Evolutionary conservation across 1,139 yeast species (phyloP), one percentile per base, ranked within the genome.

Genomic region (Candida sanyaensis): DNA sequence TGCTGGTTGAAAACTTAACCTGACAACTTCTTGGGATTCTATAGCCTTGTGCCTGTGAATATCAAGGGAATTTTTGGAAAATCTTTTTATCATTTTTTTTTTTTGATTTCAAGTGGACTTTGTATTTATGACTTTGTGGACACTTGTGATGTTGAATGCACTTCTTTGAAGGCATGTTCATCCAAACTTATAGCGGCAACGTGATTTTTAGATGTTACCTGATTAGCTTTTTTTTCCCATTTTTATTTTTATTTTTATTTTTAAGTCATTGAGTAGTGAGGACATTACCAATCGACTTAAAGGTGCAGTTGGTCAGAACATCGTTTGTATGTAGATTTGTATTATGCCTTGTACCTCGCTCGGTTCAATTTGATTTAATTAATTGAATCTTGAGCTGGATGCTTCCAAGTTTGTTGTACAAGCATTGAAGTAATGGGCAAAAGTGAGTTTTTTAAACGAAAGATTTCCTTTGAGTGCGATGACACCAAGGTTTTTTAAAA

Each of bases 1-100:
- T 92, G 99, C 99, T 92, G 96, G 97, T 92, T 92, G 97, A 92
- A 92, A 92, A 91, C 93, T 87, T 86, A 86, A 88, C 93, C 96
- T 85, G 97, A 91, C 97, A 91, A 82, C 98, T 91, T 86, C 89
- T 85, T 73, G 66, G 73, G 73, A 80, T 68, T 52, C 72, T 65
- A 41, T 65, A 66, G 69, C 77, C 75, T 68, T 68, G 80, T 57
- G 77, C 64, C 40, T 64, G 60, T 59, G 66, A 63, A 61, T 65
- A 62, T 66, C 65, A 63, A 77, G 84, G 88, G 95, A 86, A 86
- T 87, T 86, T 86, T 87, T 87, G 93, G 90, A 83, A 45, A 33
- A 44, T 52, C 47, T 49, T 47, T 49, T 43, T 36, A 51, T 56
- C 26, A 24, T 31, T 21, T 34, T 21, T 8, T 13, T 21, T 17